phyloP scores from a whole-genome alignment of 2,329 filamentous ascomycete genomes.

The Nothophaeocryptopus gaeumannii region DNA sequence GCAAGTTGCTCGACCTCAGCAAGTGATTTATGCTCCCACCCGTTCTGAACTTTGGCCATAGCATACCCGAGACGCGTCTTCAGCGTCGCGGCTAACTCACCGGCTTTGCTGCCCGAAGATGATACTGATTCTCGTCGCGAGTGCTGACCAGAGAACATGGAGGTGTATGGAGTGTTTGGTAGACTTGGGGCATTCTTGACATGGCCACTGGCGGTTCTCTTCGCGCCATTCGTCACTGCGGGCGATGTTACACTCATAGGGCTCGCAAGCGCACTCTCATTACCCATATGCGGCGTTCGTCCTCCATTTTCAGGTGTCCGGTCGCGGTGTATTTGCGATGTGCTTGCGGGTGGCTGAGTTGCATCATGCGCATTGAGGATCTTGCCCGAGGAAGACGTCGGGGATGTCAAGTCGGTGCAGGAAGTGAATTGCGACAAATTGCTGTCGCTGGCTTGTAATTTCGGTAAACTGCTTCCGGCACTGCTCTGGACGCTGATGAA shows the following conservation, averaged over 20 bases:
- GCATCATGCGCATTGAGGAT: neutral
- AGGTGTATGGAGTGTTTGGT: slow-evolving; percentile 28
- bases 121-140: slow-evolving; percentile 70
- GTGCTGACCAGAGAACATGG: slow-evolving; percentile 38
- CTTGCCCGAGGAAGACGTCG: slow-evolving; percentile 19
- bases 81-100: slow-evolving; percentile 80
- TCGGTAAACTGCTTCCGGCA: slow-evolving; percentile 22
- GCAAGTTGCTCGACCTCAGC: slow-evolving; percentile 74
- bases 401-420: slow-evolving; percentile 33
- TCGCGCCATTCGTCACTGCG: slow-evolving; percentile 53
- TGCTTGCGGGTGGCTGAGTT: neutral
- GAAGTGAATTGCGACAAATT: slow-evolving; percentile 31
- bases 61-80: slow-evolving; percentile 85
- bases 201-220: slow-evolving; percentile 73
- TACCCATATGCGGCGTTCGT: slow-evolving; percentile 20
- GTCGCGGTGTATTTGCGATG: slow-evolving; percentile 13
- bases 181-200: slow-evolving; percentile 60
- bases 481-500: slow-evolving; percentile 27
- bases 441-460: slow-evolving; percentile 24
- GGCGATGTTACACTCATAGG: slow-evolving; percentile 44
- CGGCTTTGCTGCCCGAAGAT: slow-evolving; percentile 66
- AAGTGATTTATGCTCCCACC: slow-evolving; percentile 76
- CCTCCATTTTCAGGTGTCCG: slow-evolving; percentile 17
- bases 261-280: slow-evolving; percentile 32
- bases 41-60: slow-evolving; percentile 88